Base-by-base conservation (phyloP, 495 filamentous ascomycete genomes). In the Jackrogersella multiformis region DNA sequence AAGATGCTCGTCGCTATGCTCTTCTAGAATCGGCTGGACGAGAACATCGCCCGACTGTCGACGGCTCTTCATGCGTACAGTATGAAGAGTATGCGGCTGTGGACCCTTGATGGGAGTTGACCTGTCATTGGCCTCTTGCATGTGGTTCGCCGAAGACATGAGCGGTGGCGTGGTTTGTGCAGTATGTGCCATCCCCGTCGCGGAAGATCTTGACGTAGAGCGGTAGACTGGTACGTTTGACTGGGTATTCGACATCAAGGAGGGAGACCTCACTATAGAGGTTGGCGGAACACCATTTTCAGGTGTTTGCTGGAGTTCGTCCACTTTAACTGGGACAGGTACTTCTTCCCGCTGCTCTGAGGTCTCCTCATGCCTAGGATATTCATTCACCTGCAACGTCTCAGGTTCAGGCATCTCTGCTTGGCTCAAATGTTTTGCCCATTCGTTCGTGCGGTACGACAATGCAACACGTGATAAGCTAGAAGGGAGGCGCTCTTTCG, bases 361-460 rank as follows among this genome's bases (percentile, higher is more conserved):
- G 7, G 51, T 48, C 42, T 64, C 48, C 16, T 57, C 76, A 63
- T 4, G 65, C 0, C 70, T 57, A 2, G 68, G 45, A 28, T 78
- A 74, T 61, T 84, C 78, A 28, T 79, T 73, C 5, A 80, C 44
- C 26, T 82, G 76, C 8, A 91, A 74, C 1, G 84, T 81, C 12
- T 94, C 91, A 4, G 86, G 69, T n/a, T 91, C 88, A 21, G 92
- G 93, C 3, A 76, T 78, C 15, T 97, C 94, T 4, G 94, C 94
- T 39, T 83, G 77, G 26, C 88, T 86, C 16, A 96, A 79, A 76
- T 97, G 92, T 71, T 97, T 97, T 0, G 94, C 93, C 94, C 94
- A 98, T 79, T 98, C 94, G 68, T 97, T 96, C 4, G 93, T 97
- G 45, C 94, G 87, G 69, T 95, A 97, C 0, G 89, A 90, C 71